Conservation (phyloP, 805 yeast genomes). For the Jamesozyma gamospora region DNA sequence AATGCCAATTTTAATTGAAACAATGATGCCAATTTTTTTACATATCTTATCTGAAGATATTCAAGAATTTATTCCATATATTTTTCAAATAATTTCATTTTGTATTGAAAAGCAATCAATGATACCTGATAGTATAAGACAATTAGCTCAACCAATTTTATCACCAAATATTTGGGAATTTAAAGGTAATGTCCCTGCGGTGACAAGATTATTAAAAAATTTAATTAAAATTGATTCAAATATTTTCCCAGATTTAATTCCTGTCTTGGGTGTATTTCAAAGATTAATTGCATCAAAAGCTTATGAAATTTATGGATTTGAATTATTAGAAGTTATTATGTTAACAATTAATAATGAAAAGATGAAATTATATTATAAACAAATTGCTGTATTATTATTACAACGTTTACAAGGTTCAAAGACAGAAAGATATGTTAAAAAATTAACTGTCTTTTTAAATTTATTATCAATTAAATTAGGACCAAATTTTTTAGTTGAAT, state of each 20-base stretch:
- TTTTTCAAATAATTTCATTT: slow-evolving; percentile 80
- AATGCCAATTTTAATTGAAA: slow-evolving; percentile 26
- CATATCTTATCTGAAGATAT: slow-evolving; percentile 69
- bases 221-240: slow-evolving; percentile 37
- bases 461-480: slow-evolving; percentile 39
- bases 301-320: slow-evolving; percentile 78
- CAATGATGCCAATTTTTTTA: slow-evolving; percentile 59
- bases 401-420: slow-evolving; percentile 72
- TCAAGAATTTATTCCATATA: slow-evolving; percentile 89
- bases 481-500: slow-evolving; percentile 46
- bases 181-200: slow-evolving; percentile 87
- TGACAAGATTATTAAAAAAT: slow-evolving; percentile 66
- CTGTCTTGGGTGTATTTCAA: slow-evolving; percentile 93
- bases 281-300: slow-evolving; percentile 76
- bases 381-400: slow-evolving; percentile 65
- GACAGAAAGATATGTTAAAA: slow-evolving; percentile 71
- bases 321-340: slow-evolving; percentile 63
- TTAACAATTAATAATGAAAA: slow-evolving; percentile 41
- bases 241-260: slow-evolving; percentile 44
- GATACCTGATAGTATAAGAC: slow-evolving; percentile 56
- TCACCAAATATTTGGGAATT: slow-evolving; percentile 92
- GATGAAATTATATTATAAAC: slow-evolving; percentile 49
- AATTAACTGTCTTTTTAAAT: slow-evolving; percentile 56
- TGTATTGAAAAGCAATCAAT: slow-evolving; percentile 46
- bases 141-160: slow-evolving; percentile 67